Percentiles rank a stretch among this genome's conserved stretches.
These are phyloP conservation scores for Cutaneotrichosporon mucoides DNA, from an alignment of 1,284 basidiomycete genomes.

Conservation along the genomic window DNA sequence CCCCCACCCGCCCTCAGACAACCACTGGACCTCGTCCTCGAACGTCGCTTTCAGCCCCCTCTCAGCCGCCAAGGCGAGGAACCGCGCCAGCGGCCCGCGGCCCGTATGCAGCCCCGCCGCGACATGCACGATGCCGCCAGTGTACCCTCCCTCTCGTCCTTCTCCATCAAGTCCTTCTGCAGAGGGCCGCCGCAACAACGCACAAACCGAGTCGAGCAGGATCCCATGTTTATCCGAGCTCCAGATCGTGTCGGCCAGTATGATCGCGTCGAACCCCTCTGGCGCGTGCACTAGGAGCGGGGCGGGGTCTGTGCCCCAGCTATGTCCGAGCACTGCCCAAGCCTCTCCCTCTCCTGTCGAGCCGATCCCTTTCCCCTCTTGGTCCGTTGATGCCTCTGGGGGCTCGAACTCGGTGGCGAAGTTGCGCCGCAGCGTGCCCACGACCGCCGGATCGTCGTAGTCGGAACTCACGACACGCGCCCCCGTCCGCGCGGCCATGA, in stretches of 20 bases:
- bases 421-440: constrained; percentile 30
- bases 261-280: constrained; percentile 31
- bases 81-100: constrained; percentile 40
- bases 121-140: constrained; percentile 34
- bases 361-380: too few species aligned
- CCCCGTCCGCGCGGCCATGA: constrained; percentile 24
- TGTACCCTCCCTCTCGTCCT: not conserved
- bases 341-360: too few species aligned
- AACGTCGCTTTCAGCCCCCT: constrained; percentile 21
- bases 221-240: constrained; percentile 31
- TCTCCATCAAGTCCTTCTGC: too few species aligned
- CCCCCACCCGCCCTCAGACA: constrained; percentile 30
- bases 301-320: constrained; percentile 35
- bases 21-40: constrained; percentile 31
- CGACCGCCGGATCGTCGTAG: constrained; percentile 38
- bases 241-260: constrained; percentile 47
- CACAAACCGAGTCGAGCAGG: constrained; percentile 35
- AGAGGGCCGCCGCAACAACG: constrained; percentile 26
- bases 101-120: constrained; percentile 47
- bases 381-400: too few species aligned
- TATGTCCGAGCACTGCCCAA: constrained; percentile 34
- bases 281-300: constrained; percentile 17
- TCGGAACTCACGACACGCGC: constrained; percentile 37
- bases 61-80: constrained; percentile 23
- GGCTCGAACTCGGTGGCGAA: constrained; percentile 14